phyloP scores from a whole-genome alignment of 805 yeast genomes.

The Candida endomychidarum region DNA sequence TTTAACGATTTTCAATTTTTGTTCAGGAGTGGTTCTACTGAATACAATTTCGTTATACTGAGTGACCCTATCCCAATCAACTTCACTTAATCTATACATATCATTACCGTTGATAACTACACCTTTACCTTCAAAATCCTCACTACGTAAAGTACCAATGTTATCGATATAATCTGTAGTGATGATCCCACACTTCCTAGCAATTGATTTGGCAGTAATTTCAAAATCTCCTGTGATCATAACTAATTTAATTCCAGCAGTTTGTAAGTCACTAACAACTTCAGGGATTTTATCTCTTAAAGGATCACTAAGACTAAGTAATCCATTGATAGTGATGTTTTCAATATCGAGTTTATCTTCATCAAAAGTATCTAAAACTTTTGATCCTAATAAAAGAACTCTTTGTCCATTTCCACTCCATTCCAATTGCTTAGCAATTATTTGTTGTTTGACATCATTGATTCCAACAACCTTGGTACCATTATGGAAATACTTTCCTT shows the following conservation, averaged over 20 bases:
- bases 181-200: constrained; percentile 41
- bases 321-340: constrained; percentile 28
- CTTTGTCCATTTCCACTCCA: constrained; percentile 41
- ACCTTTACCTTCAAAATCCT: constrained; percentile 13
- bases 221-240: constrained; percentile 56
- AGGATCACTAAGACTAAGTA: constrained; percentile 46
- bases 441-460: constrained; percentile 15
- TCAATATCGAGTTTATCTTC: constrained; percentile 10
- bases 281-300: constrained; percentile 36
- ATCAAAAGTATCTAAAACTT: constrained; percentile 18
- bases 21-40: constrained; percentile 47
- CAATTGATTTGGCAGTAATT: constrained; percentile 51
- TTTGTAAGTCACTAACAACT: constrained; percentile 31
- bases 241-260: constrained; percentile 42
- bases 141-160: constrained; percentile 9
- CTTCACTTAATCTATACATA: constrained; percentile 29
- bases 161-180: constrained; percentile 21
- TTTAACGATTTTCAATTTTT: constrained; percentile 48
- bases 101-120: constrained; percentile 35
- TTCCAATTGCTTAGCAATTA: constrained; percentile 24
- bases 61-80: constrained; percentile 43
- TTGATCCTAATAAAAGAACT: constrained; percentile 31
- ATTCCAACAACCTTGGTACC: constrained; percentile 10
- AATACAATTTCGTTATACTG: constrained; percentile 42
- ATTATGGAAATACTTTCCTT: neutral